phyloP scores from a whole-genome alignment of 192 early-diverging fungal species.

The Umbelopsis vinacea region DNA sequence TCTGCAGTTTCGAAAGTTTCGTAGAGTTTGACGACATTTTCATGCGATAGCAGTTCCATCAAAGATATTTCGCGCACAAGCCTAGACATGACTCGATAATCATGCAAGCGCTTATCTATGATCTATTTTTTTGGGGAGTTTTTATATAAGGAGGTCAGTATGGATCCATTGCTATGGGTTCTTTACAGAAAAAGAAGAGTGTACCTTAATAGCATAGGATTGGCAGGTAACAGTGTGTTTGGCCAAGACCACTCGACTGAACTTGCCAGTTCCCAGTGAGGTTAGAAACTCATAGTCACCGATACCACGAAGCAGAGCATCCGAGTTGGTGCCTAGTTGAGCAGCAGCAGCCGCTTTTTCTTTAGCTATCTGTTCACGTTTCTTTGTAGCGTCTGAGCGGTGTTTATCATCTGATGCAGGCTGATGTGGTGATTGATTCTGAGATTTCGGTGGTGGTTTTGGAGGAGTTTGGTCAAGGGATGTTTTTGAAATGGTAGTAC shows the following conservation, averaged over 20 bases:
- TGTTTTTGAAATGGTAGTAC: conserved; percentile 5
- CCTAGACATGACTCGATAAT: conserved; percentile 59
- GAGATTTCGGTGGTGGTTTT: conserved; percentile 20
- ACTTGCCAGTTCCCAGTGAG: conserved; percentile 79
- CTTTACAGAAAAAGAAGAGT: too few relatives aligned
- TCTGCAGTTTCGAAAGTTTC: conserved; percentile 82
- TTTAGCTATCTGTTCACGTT: background rate
- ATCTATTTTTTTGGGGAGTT: conserved; percentile 28
- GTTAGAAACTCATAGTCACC: conserved; percentile 77
- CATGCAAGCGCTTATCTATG: conserved; percentile 58
- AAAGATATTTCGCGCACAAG: conserved; percentile 80
- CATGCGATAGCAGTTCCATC: conserved; percentile 87
- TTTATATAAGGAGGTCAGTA: too few relatives aligned
- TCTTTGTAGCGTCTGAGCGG: conserved; percentile 6
- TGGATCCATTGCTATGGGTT: too few relatives aligned
- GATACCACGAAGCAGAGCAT: conserved; percentile 43
- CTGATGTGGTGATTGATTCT: background rate
- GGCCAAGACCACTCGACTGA: conserved; percentile 78
- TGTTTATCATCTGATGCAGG: conserved; percentile 12
- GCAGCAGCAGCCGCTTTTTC: conserved; percentile 4
- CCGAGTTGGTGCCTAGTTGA: conserved; percentile 38
- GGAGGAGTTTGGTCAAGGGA: conserved; percentile 18
- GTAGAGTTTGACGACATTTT: conserved; percentile 86
- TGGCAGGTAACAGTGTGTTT: conserved; percentile 57
- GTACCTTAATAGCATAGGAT: conserved; percentile 41